Evolutionary conservation across 2,329 filamentous ascomycete genomes (phyloP), one percentile per base, ranked within the genome.

Genomic region (Emydomyces testavorans): DNA sequence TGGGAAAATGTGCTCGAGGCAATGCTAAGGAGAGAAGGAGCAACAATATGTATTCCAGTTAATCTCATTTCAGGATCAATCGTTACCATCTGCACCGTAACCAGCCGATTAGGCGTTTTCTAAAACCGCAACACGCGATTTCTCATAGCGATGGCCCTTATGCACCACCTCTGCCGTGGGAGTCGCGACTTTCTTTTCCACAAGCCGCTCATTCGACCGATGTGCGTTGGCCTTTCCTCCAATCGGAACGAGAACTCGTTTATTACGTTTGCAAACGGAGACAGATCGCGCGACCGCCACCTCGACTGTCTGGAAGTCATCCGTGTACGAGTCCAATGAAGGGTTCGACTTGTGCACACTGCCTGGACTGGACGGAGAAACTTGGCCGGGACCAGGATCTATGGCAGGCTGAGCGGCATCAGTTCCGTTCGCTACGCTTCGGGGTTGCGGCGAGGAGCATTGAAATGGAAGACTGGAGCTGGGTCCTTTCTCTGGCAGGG

Each of bases 281-380:
- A 69, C 54, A 4, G 66, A 67, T 23, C 65, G 57, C 2, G 66
- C 66, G 29, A 63, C 58, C 2, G 65, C 67, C 26, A 69, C 57
- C 50, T 67, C 62, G 29, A 66, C 56, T 51, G 52, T 29, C 52
- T 50, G 37, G 31, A 48, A 37, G 26, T 43, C 45, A 15, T 50
- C 43, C 13, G 51, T 46, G 7, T 51, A 46, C 5, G 51, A 43
- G 16, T 47, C 34, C 11, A 53, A 49, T 4, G 38, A 50, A 6
- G 53, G 50, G 20, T 53, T 52, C 10, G 38, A 32, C 13, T 34
- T 35, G 45, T 48, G 50, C 24, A 26, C 24, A 5, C 18, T 10
- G 6, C 7, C 24, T 8, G 2, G 32, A 3, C 8, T 11, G 8
- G 13, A 16, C 15, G n/a, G 18, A 21, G 42, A 13, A 2, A 6